Conservation (phyloP, 1,284 basidiomycete species). For the Ustanciosporium gigantosporum region DNA sequence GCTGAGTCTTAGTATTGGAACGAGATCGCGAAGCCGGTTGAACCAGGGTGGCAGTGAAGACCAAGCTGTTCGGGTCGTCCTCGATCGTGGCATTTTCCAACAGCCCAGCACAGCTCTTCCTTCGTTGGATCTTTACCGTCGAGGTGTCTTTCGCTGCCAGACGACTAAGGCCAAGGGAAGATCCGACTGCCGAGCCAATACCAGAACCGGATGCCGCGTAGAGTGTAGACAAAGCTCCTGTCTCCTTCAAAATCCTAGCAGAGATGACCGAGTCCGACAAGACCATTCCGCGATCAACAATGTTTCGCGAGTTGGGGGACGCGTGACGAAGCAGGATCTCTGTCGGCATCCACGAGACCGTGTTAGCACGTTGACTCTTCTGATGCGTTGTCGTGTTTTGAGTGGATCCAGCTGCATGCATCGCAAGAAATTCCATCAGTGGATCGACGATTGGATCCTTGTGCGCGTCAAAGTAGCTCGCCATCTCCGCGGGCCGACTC, state of each 20-base stretch:
- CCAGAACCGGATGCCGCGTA: slow-evolving; percentile 29
- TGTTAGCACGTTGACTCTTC: slow-evolving; percentile 19
- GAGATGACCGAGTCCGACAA: slow-evolving; percentile 52
- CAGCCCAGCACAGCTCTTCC: slow-evolving; percentile 37
- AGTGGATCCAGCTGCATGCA: slow-evolving; percentile 32
- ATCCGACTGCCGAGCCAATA: slow-evolving; percentile 45
- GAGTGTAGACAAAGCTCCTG: slow-evolving; percentile 25
- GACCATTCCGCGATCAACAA: slow-evolving; percentile 55
- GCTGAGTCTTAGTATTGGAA: slow-evolving; percentile 14
- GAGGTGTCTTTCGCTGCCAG: slow-evolving; percentile 40
- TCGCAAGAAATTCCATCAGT: slow-evolving; percentile 41
- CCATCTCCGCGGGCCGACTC: slow-evolving; percentile 18
- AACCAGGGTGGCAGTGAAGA: slow-evolving; percentile 32
- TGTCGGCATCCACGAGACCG: slow-evolving; percentile 36
- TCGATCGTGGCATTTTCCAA: slow-evolving; percentile 31
- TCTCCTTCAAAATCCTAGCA: slow-evolving; percentile 40
- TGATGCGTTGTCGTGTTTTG: slow-evolving; percentile 18
- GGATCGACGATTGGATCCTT: slow-evolving; percentile 15
- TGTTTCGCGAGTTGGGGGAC: slow-evolving; percentile 46
- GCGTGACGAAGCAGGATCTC: slow-evolving; percentile 51
- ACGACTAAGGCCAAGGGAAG: slow-evolving; percentile 43
- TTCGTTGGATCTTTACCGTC: slow-evolving; percentile 43
- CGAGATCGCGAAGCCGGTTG: slow-evolving; percentile 34
- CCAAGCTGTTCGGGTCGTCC: slow-evolving; percentile 24
- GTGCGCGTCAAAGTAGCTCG: slow-evolving; percentile 21